These are phyloP conservation scores for Kodamaea neixiangensis DNA, from an alignment of 805 yeast genomes.

Conservation along the genomic window DNA sequence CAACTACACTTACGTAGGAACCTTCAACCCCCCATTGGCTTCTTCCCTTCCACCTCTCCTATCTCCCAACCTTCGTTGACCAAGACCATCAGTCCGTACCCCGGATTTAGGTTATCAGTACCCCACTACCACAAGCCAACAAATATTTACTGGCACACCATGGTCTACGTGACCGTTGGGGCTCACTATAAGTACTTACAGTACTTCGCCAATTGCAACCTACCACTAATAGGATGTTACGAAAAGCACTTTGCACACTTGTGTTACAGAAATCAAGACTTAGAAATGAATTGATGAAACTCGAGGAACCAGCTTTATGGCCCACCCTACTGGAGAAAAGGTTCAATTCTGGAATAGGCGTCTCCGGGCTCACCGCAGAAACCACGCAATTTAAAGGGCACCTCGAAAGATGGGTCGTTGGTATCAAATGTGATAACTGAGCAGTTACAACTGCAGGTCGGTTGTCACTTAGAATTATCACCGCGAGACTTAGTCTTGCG, in stretches of 20 bases:
- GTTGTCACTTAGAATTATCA: too few relatives aligned
- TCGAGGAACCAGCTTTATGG: neutral
- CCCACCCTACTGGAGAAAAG: neutral
- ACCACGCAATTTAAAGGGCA: neutral
- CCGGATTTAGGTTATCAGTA: neutral
- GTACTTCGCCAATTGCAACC: neutral
- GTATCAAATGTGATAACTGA: neutral
- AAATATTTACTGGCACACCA: neutral
- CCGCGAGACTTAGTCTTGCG: too few relatives aligned
- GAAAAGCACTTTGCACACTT: neutral
- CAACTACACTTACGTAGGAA: too few relatives aligned
- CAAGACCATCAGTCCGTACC: neutral
- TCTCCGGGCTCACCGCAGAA: neutral
- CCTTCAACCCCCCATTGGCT: neutral
- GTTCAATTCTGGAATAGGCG: neutral
- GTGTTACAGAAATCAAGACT: neutral
- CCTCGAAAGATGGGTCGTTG: neutral
- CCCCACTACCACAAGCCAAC: neutral
- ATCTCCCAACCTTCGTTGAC: neutral
- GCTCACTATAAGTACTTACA: neutral
- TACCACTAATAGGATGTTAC: neutral
- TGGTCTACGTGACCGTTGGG: neutral
- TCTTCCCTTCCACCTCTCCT: neutral
- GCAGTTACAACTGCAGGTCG: too few relatives aligned
- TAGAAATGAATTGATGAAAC: neutral